Percentiles rank a stretch among this genome's conserved stretches.
phyloP scores from a whole-genome alignment of 2,329 filamentous ascomycete genomes.

The Phyllosticta ampelicida region DNA sequence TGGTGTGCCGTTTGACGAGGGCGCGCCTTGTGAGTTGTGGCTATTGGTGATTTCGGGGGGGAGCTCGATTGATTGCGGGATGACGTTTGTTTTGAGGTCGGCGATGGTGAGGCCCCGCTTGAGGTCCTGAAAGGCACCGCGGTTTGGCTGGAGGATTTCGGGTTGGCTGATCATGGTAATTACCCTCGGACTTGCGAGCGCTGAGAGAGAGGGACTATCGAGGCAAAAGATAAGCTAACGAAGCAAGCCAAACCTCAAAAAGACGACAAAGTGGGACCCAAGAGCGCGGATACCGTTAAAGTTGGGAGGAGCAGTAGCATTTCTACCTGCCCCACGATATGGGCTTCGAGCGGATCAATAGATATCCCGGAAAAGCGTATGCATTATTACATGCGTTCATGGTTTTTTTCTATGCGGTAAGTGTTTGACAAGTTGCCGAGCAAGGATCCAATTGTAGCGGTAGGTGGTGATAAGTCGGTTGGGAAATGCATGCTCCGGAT shows the following conservation, averaged over 20 bases:
- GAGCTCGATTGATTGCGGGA: background rate
- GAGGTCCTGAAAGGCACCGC: conserved; percentile 2
- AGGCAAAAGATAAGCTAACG: background rate
- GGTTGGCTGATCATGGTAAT: conserved; percentile 6
- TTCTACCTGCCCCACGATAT: background rate
- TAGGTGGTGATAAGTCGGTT: background rate
- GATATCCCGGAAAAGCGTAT: background rate
- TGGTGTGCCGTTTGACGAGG: background rate
- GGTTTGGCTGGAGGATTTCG: conserved; percentile 1
- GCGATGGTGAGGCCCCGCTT: conserved; percentile 3
- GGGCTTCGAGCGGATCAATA: background rate
- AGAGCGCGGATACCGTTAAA: background rate
- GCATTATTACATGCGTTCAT: background rate
- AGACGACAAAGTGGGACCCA: background rate
- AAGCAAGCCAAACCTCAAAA: background rate
- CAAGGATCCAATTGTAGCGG: background rate
- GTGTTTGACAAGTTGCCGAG: background rate
- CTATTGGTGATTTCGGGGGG: background rate
- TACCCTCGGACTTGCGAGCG: background rate
- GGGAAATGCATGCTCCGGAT: background rate
- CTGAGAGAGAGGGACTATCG: background rate
- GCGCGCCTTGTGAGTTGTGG: background rate
- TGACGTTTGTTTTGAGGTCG: conserved; percentile 1
- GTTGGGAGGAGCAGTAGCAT: background rate
- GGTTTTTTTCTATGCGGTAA: background rate